Conservation (phyloP, 2,329 filamentous ascomycete species). For the Penicillium sp. region DNA sequence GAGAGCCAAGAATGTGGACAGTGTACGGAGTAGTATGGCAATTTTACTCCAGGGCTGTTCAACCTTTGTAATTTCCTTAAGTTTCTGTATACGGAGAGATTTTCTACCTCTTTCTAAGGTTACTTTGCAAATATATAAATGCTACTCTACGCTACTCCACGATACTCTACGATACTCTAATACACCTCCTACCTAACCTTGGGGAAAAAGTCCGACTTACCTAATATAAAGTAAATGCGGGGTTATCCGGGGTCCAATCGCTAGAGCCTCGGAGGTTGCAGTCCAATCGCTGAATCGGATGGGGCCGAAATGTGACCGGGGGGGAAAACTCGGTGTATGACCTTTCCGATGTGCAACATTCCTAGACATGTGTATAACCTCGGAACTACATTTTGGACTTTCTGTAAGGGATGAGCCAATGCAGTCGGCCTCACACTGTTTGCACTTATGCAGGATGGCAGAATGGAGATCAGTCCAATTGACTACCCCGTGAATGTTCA, state of each 20-base stretch:
- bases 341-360: constrained; percentile 12
- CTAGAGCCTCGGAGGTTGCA: constrained; percentile 19
- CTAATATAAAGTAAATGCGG: constrained; percentile 26
- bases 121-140: too few species aligned
- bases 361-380: constrained; percentile 8
- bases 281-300: constrained; percentile 21
- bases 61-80: too few species aligned
- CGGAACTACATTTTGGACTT: neutral
- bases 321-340: constrained; percentile 19
- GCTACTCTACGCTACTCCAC: neutral
- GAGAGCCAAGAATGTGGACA: neutral
- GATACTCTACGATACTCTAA: neutral
- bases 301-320: constrained; percentile 20
- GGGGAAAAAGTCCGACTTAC: constrained; percentile 8
- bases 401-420: neutral
- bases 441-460: neutral
- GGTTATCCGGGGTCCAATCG: constrained; percentile 27
- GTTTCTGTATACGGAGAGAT: too few species aligned
- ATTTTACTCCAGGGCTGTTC: too few species aligned
- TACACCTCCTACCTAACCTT: too few species aligned
- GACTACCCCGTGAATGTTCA: constrained; percentile 1
- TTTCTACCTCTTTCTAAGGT: too few species aligned
- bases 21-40: too few species aligned
- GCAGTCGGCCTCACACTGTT: constrained; percentile 12
- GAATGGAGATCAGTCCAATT: neutral